Evolutionary conservation across 208 protist genomes (phyloP).

Genomic region (Herpetomonas samuelpessoai): DNA sequence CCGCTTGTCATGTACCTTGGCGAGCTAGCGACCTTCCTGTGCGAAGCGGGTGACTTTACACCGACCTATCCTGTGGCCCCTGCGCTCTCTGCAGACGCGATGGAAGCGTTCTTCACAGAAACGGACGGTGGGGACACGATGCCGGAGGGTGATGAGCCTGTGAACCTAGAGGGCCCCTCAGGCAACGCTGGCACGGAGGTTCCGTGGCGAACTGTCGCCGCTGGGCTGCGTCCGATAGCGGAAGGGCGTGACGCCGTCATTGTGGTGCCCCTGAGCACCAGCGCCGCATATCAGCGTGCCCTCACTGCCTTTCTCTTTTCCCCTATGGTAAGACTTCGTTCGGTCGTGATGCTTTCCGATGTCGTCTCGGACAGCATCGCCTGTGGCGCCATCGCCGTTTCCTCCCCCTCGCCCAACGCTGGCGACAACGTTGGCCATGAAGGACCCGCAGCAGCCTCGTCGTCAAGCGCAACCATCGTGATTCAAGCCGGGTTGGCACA

Average conservation of each 20-base stretch:
- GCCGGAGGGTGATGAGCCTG: too few species aligned
- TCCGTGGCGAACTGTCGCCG: neutral
- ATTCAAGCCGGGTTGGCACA: slow-evolving; percentile 24
- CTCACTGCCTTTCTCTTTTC: slow-evolving; percentile 30
- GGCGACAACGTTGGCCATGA: neutral
- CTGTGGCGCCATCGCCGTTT: slow-evolving; percentile 21
- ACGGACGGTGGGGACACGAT: neutral
- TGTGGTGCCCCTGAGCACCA: slow-evolving; percentile 28
- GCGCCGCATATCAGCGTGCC: slow-evolving; percentile 26
- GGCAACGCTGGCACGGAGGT: neutral
- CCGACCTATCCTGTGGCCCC: slow-evolving; percentile 28
- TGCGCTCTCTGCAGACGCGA: slow-evolving; percentile 19
- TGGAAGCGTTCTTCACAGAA: slow-evolving; percentile 1
- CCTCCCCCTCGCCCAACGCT: slow-evolving; percentile 3
- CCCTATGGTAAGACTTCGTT: slow-evolving; percentile 14
- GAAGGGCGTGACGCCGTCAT: slow-evolving; percentile 29
- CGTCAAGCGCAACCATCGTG: slow-evolving; percentile 12
- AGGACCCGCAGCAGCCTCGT: neutral
- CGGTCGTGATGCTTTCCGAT: slow-evolving; percentile 56
- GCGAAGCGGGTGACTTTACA: slow-evolving; percentile 33
- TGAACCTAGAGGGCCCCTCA: neutral
- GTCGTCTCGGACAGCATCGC: slow-evolving; percentile 48
- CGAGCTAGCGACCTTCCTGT: slow-evolving; percentile 29
- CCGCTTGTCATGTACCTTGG: slow-evolving; percentile 4
- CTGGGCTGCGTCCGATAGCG: slow-evolving; percentile 26